A percentile compares a stretch with the other conserved stretches of the same genome.
phyloP scores from a whole-genome alignment of 352 stramenopile species.

The Phytophthora multivora region DNA sequence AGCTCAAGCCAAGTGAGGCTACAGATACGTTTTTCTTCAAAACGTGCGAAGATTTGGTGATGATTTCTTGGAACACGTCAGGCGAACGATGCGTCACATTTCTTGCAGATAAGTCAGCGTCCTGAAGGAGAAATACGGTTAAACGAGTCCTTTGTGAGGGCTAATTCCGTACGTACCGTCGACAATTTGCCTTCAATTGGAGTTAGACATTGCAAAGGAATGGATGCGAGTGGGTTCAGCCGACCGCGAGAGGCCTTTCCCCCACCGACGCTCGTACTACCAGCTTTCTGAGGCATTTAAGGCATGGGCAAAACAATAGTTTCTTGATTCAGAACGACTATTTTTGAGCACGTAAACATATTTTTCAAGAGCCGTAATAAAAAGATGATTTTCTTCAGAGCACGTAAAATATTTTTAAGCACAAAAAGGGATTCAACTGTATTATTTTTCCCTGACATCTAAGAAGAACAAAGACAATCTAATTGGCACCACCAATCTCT shows the following conservation, averaged over 20 bases:
- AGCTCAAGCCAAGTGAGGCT: constrained; percentile 5
- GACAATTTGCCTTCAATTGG: constrained; percentile 45
- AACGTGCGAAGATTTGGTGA: constrained; percentile 39
- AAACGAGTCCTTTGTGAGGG: background rate
- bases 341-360: too few relatives aligned
- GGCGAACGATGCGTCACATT: constrained; percentile 45
- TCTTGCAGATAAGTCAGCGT: constrained; percentile 53
- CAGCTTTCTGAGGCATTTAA: constrained; percentile 22
- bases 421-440: too few relatives aligned
- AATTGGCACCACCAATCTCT: constrained; percentile 59
- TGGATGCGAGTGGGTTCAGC: constrained; percentile 17
- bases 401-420: too few relatives aligned
- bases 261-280: too few relatives aligned
- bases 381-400: too few relatives aligned
- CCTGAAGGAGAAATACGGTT: constrained; percentile 20
- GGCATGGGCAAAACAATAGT: constrained; percentile 1
- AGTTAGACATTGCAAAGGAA: constrained; percentile 39
- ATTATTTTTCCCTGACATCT: too few relatives aligned
- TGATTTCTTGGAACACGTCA: constrained; percentile 39
- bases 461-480: too few relatives aligned
- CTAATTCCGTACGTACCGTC: constrained; percentile 13
- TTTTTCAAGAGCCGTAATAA: too few relatives aligned
- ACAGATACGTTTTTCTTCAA: constrained; percentile 50
- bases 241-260: constrained; percentile 5
- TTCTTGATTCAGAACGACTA: too few relatives aligned